phyloP scores from a whole-genome alignment of 257 asterid species.

The Nyctanthes arbortristis region DNA sequence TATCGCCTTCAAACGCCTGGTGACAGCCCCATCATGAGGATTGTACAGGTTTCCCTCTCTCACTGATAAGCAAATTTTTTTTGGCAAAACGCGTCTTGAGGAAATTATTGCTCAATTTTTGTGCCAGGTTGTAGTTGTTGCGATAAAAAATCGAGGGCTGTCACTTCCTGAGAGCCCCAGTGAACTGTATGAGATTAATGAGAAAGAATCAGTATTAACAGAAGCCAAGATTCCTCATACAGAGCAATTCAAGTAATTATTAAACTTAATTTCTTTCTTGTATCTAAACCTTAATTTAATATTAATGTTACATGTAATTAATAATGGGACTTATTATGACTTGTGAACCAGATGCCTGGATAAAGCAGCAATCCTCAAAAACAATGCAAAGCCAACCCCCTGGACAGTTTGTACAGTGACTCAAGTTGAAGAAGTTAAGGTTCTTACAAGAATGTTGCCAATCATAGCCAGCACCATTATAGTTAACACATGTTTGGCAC shows the following conservation, averaged over 20 bases:
- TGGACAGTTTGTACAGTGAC: constrained; percentile 71
- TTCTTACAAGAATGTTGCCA: constrained; percentile 65
- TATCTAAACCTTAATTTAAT: background rate
- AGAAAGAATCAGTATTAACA: constrained; percentile 41
- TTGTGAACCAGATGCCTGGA: constrained; percentile 54
- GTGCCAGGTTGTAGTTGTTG: constrained; percentile 80
- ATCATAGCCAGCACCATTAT: constrained; percentile 67
- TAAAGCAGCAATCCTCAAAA: constrained; percentile 56
- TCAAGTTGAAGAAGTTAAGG: constrained; percentile 71
- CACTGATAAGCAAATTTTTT: too few relatives aligned
- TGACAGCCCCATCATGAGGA: constrained; percentile 63
- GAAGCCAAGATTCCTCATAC: constrained; percentile 57
- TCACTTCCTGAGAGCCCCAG: constrained; percentile 40
- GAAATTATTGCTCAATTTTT: too few relatives aligned
- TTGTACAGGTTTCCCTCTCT: constrained; percentile 46
- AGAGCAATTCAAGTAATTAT: constrained; percentile 75
- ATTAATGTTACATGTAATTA: background rate
- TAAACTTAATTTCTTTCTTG: background rate
- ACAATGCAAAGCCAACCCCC: constrained; percentile 35
- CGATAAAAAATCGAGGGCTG: constrained; percentile 55
- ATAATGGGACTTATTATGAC: background rate
- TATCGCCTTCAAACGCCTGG: constrained; percentile 60
- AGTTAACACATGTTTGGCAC: constrained; percentile 74
- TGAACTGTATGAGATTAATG: constrained; percentile 66
- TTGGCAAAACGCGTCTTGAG: too few relatives aligned